Conservation (phyloP, 1,139 yeast genomes). For the Saccharomyces hybrid region DNA sequence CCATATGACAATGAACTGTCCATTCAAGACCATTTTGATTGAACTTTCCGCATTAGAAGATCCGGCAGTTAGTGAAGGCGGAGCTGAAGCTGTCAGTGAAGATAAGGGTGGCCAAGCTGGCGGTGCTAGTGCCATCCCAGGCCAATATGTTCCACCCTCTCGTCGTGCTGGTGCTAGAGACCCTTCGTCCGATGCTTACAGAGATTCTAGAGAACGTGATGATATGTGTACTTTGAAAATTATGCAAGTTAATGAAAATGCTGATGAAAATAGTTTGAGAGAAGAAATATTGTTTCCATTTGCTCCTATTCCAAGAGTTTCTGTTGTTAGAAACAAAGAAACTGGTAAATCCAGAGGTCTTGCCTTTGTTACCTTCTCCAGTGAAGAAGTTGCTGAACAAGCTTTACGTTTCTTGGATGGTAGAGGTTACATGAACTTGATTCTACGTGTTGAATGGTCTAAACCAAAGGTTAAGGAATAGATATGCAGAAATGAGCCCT, state of each 20-base stretch:
- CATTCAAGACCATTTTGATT: conserved; percentile 85
- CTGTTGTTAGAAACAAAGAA: conserved; percentile 83
- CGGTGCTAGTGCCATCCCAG: conserved; percentile 24
- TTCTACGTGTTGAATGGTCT: conserved; percentile 66
- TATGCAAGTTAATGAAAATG: conserved; percentile 82
- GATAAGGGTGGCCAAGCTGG: conserved; percentile 26
- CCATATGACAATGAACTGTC: conserved; percentile 94
- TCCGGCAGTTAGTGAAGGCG: conserved; percentile 33
- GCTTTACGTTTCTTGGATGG: conserved; percentile 81
- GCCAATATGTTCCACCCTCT: conserved; percentile 64
- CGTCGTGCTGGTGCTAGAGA: conserved; percentile 46
- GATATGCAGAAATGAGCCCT: conserved; percentile 3
- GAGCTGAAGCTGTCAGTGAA: conserved; percentile 30
- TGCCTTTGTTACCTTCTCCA: conserved; percentile 85
- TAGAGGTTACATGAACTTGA: conserved; percentile 87
- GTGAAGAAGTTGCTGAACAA: conserved; percentile 60
- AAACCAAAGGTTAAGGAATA: conserved; percentile 32
- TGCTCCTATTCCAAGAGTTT: conserved; percentile 74
- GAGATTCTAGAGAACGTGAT: conserved; percentile 59
- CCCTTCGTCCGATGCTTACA: conserved; percentile 36
- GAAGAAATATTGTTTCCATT: conserved; percentile 63
- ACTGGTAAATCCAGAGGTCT: conserved; percentile 94
- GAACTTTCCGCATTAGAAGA: conserved; percentile 38
- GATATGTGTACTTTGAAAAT: conserved; percentile 86
- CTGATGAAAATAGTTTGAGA: conserved; percentile 76